phyloP scores from a whole-genome alignment of 2,329 filamentous ascomycete genomes.

The Colletotrichum salicis region DNA sequence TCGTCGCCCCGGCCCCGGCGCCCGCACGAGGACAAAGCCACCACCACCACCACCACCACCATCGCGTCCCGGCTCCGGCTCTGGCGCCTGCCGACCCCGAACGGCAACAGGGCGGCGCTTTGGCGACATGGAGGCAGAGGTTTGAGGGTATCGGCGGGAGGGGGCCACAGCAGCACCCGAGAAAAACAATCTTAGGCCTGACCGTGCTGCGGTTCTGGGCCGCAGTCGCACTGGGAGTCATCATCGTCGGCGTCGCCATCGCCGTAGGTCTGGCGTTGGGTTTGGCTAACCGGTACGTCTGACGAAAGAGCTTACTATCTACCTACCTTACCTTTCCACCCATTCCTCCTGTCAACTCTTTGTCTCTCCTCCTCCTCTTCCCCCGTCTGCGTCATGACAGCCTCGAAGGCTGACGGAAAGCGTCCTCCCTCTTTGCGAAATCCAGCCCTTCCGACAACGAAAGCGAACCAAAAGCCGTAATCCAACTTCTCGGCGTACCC shows the following conservation, averaged over 20 bases:
- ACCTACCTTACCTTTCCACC: background rate
- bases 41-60: background rate
- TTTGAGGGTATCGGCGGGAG: slow-evolving; percentile 10
- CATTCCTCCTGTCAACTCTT: slow-evolving; percentile 5
- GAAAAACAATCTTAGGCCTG: slow-evolving; percentile 31
- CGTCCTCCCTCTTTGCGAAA: background rate
- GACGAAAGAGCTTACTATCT: slow-evolving; percentile 16
- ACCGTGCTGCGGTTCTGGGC: slow-evolving; percentile 33
- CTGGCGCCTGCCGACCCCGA: slow-evolving; percentile 11
- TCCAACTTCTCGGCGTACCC: slow-evolving; percentile 27
- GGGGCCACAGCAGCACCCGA: slow-evolving; percentile 8
- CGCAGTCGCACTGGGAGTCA: slow-evolving; percentile 28
- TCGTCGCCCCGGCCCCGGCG: background rate
- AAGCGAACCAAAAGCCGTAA: background rate
- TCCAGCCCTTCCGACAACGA: background rate
- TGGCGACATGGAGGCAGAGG: slow-evolving; percentile 21
- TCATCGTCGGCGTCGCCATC: slow-evolving; percentile 31
- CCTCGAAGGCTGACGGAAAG: slow-evolving; percentile 32
- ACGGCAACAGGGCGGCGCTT: background rate
- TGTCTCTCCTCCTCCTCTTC: background rate
- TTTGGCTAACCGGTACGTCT: slow-evolving; percentile 34
- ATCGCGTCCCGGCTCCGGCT: slow-evolving; percentile 7
- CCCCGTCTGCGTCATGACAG: slow-evolving; percentile 9
- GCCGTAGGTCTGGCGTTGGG: slow-evolving; percentile 33
- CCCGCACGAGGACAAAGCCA: slow-evolving; percentile 3